Evolutionary conservation across 2,329 filamentous ascomycete genomes (phyloP), one percentile per base, ranked within the genome.

Genomic region (Aspergillus melleus): DNA sequence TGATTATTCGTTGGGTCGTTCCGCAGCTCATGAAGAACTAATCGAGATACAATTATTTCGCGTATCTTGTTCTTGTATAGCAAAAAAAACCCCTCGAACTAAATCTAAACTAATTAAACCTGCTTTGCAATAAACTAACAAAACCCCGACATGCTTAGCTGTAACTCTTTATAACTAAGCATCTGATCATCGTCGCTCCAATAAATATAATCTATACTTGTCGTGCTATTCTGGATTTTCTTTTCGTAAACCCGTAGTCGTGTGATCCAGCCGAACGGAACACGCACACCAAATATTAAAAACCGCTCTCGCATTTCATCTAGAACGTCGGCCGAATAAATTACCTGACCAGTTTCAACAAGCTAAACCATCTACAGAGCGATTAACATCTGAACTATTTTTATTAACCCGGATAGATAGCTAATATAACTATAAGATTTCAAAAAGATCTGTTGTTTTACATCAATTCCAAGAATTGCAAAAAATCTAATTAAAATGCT

Each of bases 181-280:
- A 20, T 57, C 51, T 60, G 10, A 26, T 57, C n/a, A 51, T 61
- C 14, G 26, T 61, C n/a, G 11, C 51, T 61, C 55, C n/a, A 61
- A 19, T 61, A 54, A 26, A 61, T 61, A 42, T 54, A 57, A 24
- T 51, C n/a, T 1, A 46, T 6, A 19, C 44, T 57, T 16, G 47
- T 61, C 2, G 51, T 61, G 14, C 8, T 57, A 11, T 54, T 57
- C 46, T 57, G 1, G n/a, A n/a, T n/a, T n/a, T n/a, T n/a, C n/a
- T n/a, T n/a, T n/a, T n/a, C n/a, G n/a, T n/a, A n/a, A n/a, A 6
- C 57, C 0, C 5, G 9, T 11, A 60, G 58, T 0, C 46, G 22
- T 26, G 46, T 51, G 6, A 57, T 54, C 54, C 10, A 60, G 50
- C 50, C 3, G 50, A 60, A 60, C 2, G 10, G 51, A 4, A 30